Conservation (phyloP, 1,284 basidiomycete species). For the Pyrrhoderma noxium region DNA sequence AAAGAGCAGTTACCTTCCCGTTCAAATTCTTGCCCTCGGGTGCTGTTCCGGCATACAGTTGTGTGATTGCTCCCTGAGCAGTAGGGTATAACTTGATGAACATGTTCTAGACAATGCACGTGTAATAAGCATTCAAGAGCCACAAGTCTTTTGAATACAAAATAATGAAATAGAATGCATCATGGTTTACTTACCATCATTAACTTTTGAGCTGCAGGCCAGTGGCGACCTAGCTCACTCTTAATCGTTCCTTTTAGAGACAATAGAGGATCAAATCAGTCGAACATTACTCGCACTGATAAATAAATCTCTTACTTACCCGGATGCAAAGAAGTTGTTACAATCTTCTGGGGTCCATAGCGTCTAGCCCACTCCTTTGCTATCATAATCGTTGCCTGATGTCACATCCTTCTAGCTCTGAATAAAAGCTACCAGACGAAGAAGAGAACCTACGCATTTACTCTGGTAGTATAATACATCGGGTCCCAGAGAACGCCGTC, state of each 20-base stretch:
- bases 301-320: slow-evolving; percentile 20
- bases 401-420: background rate
- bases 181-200: slow-evolving; percentile 1
- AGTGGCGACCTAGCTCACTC: slow-evolving; percentile 11
- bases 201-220: slow-evolving; percentile 15
- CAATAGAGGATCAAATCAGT: slow-evolving; percentile 16
- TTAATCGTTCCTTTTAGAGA: slow-evolving; percentile 12
- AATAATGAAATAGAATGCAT: background rate
- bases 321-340: slow-evolving; percentile 26
- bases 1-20: slow-evolving; percentile 19
- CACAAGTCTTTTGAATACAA: background rate
- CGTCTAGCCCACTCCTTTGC: slow-evolving; percentile 26
- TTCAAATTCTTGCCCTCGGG: slow-evolving; percentile 19
- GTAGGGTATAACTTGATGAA: slow-evolving; percentile 14
- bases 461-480: slow-evolving; percentile 30
- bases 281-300: background rate
- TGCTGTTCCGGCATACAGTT: slow-evolving; percentile 23
- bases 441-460: slow-evolving; percentile 27
- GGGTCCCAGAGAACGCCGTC: slow-evolving; percentile 18
- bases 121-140: background rate
- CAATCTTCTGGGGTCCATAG: slow-evolving; percentile 25
- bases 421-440: background rate
- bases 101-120: slow-evolving; percentile 2
- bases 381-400: slow-evolving; percentile 26
- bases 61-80: slow-evolving; percentile 20